Evolutionary conservation across 2,329 filamentous ascomycete genomes (phyloP).

Genomic region (Verticillium nubilum): DNA sequence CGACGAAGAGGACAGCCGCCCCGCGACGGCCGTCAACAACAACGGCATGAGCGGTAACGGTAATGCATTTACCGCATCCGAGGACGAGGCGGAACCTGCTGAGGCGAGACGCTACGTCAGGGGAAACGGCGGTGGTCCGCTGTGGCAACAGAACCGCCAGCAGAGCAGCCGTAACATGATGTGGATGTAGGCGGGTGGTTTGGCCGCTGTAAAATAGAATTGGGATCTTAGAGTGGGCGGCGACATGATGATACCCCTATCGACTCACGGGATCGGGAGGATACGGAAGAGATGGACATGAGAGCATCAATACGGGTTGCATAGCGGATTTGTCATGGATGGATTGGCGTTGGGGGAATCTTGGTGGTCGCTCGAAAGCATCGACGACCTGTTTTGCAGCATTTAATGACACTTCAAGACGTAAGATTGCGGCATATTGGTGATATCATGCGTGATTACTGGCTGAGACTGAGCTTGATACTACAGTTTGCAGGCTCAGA

Average conservation of each 20-base stretch:
- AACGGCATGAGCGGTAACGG: neutral
- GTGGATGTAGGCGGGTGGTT: conserved; percentile 28
- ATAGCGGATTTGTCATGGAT: too few species aligned
- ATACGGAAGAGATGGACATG: neutral
- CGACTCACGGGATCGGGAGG: neutral
- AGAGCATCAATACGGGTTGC: too few species aligned
- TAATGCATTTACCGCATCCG: neutral
- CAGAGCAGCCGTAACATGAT: conserved; percentile 38
- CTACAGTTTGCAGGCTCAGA: too few species aligned
- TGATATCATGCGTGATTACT: too few species aligned
- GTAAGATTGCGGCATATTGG: too few species aligned
- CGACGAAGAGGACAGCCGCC: conserved; percentile 29
- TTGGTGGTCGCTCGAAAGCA: too few species aligned
- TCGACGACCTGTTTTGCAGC: too few species aligned
- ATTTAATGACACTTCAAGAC: too few species aligned
- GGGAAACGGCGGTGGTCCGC: conserved; percentile 29
- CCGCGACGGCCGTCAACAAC: conserved; percentile 21
- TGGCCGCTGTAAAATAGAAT: neutral
- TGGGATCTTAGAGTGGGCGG: neutral
- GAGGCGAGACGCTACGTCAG: conserved; percentile 11
- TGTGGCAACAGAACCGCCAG: conserved; percentile 51
- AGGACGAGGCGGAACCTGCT: conserved; percentile 8
- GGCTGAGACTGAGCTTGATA: too few species aligned
- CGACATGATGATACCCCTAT: neutral
- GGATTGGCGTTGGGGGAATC: too few species aligned